Conservation (phyloP, 1,284 basidiomycete species). For the Meripilus lineatus region DNA sequence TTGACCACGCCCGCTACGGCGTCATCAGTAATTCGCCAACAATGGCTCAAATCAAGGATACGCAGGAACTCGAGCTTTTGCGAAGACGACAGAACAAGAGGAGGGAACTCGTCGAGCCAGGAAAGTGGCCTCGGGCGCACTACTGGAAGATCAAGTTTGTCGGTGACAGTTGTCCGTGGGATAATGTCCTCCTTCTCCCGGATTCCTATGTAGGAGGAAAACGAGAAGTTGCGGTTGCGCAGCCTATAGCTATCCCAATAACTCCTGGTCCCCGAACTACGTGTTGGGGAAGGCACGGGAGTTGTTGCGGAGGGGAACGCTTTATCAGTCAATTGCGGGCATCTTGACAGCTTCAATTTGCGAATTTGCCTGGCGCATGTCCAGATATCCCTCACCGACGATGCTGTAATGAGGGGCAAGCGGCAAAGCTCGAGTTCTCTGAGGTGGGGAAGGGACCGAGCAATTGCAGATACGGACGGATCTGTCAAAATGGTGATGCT, state of each 20-base stretch:
- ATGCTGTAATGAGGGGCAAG: slow-evolving; percentile 68
- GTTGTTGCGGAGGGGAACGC: slow-evolving; percentile 58
- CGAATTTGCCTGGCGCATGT: slow-evolving; percentile 72
- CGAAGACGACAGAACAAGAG: slow-evolving; percentile 43
- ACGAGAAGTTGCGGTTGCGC: too few relatives aligned
- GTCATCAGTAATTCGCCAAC: slow-evolving; percentile 69
- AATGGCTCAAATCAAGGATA: slow-evolving; percentile 74
- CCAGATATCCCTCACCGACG: slow-evolving; percentile 80
- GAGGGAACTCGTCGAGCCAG: slow-evolving; percentile 55
- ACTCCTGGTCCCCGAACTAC: not conserved
- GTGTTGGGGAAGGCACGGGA: not conserved
- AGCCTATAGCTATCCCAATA: not conserved
- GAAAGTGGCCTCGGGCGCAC: slow-evolving; percentile 48
- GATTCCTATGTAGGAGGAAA: too few relatives aligned
- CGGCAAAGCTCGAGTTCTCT: slow-evolving; percentile 80
- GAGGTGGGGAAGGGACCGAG: slow-evolving; percentile 71
- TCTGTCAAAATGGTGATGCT: slow-evolving; percentile 71
- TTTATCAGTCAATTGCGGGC: slow-evolving; percentile 67
- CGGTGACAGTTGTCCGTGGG: slow-evolving; percentile 23
- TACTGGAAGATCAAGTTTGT: not conserved
- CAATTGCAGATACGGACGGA: slow-evolving; percentile 67
- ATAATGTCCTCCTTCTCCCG: not conserved
- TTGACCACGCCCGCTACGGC: slow-evolving; percentile 75
- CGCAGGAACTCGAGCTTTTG: slow-evolving; percentile 69
- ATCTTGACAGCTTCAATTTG: slow-evolving; percentile 70